These are phyloP conservation scores for Exophiala viscosa DNA, from an alignment of 2,329 filamentous ascomycete genomes.

Conservation along the genomic window DNA sequence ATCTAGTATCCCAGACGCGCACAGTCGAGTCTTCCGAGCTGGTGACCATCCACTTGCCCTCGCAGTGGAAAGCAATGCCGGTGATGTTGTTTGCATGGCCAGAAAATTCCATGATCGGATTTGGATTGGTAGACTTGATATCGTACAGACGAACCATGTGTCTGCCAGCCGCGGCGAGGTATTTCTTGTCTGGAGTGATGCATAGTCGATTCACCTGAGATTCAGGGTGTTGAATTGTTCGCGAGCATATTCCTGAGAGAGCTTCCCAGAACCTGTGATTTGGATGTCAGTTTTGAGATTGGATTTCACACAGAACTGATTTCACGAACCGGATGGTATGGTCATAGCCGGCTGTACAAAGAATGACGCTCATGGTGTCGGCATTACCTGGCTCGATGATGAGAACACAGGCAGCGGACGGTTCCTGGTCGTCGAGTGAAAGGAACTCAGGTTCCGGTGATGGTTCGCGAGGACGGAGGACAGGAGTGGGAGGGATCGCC, in stretches of 20 bases:
- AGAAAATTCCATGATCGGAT: conserved; percentile 87
- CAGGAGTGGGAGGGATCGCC: not conserved
- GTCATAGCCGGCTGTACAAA: conserved; percentile 71
- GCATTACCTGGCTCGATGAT: not conserved
- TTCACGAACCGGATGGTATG: conserved; percentile 65
- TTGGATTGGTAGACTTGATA: conserved; percentile 96
- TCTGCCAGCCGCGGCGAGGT: conserved; percentile 74
- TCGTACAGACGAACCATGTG: conserved; percentile 97
- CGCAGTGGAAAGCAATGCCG: conserved; percentile 94
- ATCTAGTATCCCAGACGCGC: conserved; percentile 93
- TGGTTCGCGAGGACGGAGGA: not conserved
- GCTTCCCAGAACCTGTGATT: conserved; percentile 88
- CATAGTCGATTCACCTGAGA: conserved; percentile 98
- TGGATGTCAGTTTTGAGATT: conserved; percentile 10
- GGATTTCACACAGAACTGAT: not conserved
- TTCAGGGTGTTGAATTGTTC: conserved; percentile 96
- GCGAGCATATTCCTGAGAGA: conserved; percentile 92
- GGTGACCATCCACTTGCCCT: conserved; percentile 99
- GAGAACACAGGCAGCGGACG: not conserved
- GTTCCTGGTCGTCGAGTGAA: not conserved
- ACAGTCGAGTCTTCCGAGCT: conserved; percentile 94
- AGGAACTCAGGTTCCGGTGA: not conserved
- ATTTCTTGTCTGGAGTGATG: conserved; percentile 97
- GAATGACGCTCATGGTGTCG: conserved; percentile 59
- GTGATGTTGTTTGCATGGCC: conserved; percentile 96